These are phyloP conservation scores for Rhizopogon vinicolor DNA, from an alignment of 768 basidiomycete genomes.

Conservation along the genomic window DNA sequence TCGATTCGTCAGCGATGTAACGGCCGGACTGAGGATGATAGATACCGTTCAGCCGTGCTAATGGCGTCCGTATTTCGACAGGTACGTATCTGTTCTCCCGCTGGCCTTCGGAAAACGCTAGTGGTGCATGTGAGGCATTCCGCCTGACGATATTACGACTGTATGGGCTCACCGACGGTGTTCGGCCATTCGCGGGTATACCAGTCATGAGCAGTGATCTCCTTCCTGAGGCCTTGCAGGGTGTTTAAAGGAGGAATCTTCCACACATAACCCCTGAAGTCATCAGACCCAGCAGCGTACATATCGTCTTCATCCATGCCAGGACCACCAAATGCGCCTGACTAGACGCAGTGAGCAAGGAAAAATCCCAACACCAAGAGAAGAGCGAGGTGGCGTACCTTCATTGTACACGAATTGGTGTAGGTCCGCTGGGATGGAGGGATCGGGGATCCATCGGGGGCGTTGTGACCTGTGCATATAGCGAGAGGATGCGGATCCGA, in stretches of 20 bases:
- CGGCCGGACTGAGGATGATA: not conserved
- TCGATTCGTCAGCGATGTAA: not conserved
- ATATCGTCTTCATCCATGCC: conserved; percentile 49
- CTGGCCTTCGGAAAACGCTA: conserved; percentile 44
- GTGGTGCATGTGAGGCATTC: conserved; percentile 4
- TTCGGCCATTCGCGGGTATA: conserved; percentile 22
- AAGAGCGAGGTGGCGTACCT: conserved; percentile 38
- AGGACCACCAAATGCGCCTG: conserved; percentile 70
- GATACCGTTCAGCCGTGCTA: conserved; percentile 55
- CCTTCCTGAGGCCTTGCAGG: conserved; percentile 41
- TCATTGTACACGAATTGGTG: conserved; percentile 73
- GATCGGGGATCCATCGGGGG: conserved; percentile 50
- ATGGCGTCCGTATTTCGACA: conserved; percentile 55
- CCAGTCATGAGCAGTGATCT: conserved; percentile 47
- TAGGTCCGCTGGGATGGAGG: conserved; percentile 49
- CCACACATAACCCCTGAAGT: conserved; percentile 80
- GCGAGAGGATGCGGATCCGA: conserved; percentile 69
- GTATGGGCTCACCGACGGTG: conserved; percentile 34
- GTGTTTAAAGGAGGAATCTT: conserved; percentile 50
- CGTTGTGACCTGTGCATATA: conserved; percentile 53
- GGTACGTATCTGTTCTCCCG: conserved; percentile 50
- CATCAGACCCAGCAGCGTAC: conserved; percentile 78
- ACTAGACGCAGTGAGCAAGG: conserved; percentile 34
- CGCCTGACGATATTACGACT: conserved; percentile 5
- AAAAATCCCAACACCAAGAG: not conserved